Conservation (phyloP, 2,329 filamentous ascomycete genomes). For the Microdochium paspali region DNA sequence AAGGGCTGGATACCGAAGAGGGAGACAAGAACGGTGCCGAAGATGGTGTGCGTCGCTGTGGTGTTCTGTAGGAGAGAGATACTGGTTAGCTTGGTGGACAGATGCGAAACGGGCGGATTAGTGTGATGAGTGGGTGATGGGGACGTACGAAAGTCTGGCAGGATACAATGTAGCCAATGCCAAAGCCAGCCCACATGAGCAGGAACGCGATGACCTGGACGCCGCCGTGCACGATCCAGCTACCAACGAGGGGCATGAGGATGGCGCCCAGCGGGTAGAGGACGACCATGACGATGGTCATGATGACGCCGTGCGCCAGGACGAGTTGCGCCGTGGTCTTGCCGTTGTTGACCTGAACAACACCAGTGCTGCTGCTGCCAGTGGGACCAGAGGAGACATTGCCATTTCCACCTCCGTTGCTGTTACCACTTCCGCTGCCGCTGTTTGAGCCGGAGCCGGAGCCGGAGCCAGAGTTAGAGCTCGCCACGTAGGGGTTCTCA, state of each 20-base stretch:
- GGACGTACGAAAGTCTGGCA: conserved; percentile 31
- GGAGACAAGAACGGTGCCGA: conserved; percentile 45
- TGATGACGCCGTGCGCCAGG: conserved; percentile 46
- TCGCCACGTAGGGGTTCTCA: conserved; percentile 39
- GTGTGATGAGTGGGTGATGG: background rate
- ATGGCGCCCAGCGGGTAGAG: conserved; percentile 52
- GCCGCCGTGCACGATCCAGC: conserved; percentile 46
- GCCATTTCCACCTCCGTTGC: conserved; percentile 2
- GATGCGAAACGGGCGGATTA: too few relatives aligned
- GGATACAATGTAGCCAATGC: conserved; percentile 41
- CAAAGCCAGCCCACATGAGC: conserved; percentile 52
- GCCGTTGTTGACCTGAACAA: conserved; percentile 4
- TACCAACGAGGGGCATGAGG: conserved; percentile 49
- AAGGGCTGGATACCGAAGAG: conserved; percentile 49
- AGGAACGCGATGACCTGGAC: conserved; percentile 46
- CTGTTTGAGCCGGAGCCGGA: conserved; percentile 6
- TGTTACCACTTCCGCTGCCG: conserved; percentile 6
- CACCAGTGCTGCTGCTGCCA: conserved; percentile 4
- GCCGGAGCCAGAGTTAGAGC: conserved; percentile 5
- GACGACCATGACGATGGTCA: conserved; percentile 48
- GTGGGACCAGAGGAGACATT: background rate
- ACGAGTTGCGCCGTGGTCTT: conserved; percentile 15
- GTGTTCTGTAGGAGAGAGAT: conserved; percentile 27
- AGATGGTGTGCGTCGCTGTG: conserved; percentile 39
- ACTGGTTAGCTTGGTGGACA: background rate